A percentile compares a stretch with the other conserved stretches of the same genome.
These are phyloP conservation scores for Epithele typhae DNA, from an alignment of 768 basidiomycete species.

Conservation along the genomic window DNA sequence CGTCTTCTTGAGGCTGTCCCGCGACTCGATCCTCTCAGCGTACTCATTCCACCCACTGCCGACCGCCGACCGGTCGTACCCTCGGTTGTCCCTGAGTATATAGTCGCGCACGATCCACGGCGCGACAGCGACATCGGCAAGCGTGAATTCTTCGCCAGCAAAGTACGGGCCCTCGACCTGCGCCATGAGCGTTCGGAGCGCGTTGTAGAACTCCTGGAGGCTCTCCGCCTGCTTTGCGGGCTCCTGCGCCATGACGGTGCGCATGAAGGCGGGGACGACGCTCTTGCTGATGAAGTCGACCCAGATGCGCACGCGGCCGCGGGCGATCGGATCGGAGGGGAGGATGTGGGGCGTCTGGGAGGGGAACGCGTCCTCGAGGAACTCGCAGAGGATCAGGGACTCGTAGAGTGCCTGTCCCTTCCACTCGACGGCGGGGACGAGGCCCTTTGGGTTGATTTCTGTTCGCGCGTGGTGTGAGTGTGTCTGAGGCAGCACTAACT, in stretches of 20 bases:
- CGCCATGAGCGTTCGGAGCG: constrained; percentile 33
- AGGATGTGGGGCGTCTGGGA: constrained; percentile 41
- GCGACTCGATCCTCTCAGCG: constrained; percentile 34
- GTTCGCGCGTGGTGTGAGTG: constrained; percentile 15
- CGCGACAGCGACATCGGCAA: too few species aligned
- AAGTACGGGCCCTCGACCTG: too few species aligned
- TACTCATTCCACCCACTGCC: constrained; percentile 43
- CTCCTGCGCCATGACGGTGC: too few species aligned
- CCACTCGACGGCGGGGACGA: constrained; percentile 58
- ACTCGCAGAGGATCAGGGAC: constrained; percentile 59
- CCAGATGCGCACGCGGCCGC: too few species aligned
- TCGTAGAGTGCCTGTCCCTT: constrained; percentile 55
- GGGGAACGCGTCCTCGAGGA: constrained; percentile 60
- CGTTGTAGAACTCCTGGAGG: constrained; percentile 34
- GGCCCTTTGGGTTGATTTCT: constrained; percentile 64
- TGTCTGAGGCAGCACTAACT: too few species aligned
- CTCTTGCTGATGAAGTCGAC: too few species aligned
- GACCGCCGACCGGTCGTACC: too few species aligned
- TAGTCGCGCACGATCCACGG: too few species aligned
- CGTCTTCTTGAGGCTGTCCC: constrained; percentile 48
- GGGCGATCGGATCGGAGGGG: constrained; percentile 44
- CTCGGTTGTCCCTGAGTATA: too few species aligned
- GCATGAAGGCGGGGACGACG: too few species aligned
- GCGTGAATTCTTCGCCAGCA: too few species aligned
- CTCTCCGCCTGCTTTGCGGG: constrained; percentile 31